Percentiles rank a stretch among this genome's conserved stretches.
These are phyloP conservation scores for Podospora anserina DNA, from an alignment of 495 filamentous ascomycete genomes.

Conservation along the genomic window DNA sequence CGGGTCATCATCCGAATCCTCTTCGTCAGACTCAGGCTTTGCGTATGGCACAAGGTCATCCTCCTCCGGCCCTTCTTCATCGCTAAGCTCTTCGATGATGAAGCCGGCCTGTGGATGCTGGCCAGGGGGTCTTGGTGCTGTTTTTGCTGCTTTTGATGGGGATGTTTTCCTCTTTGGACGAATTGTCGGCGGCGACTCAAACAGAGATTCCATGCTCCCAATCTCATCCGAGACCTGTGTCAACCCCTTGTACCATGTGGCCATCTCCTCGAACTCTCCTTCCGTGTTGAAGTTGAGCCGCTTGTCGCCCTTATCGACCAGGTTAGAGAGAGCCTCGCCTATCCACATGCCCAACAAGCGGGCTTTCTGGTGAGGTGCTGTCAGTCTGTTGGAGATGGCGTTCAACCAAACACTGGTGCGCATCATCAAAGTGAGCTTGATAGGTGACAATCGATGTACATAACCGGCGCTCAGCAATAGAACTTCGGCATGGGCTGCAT, in stretches of 20 bases:
- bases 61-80: conserved; percentile 56
- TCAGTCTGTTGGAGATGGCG: conserved; percentile 82
- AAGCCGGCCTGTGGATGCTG: conserved; percentile 34
- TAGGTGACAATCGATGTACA: conserved; percentile 58
- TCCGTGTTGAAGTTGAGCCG: conserved; percentile 81
- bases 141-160: not conserved
- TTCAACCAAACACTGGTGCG: conserved; percentile 70
- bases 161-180: conserved; percentile 11
- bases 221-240: conserved; percentile 59
- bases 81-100: conserved; percentile 68
- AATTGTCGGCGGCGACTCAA: conserved; percentile 9
- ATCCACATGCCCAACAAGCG: conserved; percentile 89
- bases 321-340: conserved; percentile 72
- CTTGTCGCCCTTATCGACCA: conserved; percentile 72
- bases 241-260: conserved; percentile 71
- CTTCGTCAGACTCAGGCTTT: conserved; percentile 88
- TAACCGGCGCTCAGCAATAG: conserved; percentile 77
- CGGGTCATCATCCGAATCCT: conserved; percentile 90
- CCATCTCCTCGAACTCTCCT: conserved; percentile 69
- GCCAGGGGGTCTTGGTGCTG: conserved; percentile 20
- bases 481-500: conserved; percentile 67
- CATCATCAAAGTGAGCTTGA: conserved; percentile 59
- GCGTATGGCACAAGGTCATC: conserved; percentile 77
- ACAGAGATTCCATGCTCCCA: conserved; percentile 56
- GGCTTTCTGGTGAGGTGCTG: conserved; percentile 66